phyloP scores from a whole-genome alignment of 805 yeast species.

The Teunomyces pallodes region DNA sequence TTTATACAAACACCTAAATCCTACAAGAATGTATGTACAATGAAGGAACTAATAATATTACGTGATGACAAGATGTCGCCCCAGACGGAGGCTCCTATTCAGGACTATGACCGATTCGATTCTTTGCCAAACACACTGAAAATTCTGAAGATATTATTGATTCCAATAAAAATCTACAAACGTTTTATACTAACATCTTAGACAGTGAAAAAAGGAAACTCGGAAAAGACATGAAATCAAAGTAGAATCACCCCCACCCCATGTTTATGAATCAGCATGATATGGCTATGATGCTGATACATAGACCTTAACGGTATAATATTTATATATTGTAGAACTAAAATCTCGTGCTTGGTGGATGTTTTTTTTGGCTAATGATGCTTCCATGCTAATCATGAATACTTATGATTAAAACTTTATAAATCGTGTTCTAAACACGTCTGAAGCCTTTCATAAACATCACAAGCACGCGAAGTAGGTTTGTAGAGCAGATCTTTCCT shows the following conservation, averaged over 20 bases:
- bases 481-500: neutral
- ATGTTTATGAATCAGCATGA: constrained; percentile 1
- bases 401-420: constrained; percentile 40
- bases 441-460: constrained; percentile 28
- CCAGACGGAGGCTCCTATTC: constrained; percentile 65
- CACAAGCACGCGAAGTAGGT: neutral
- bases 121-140: constrained; percentile 63
- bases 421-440: constrained; percentile 28
- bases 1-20: neutral
- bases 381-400: constrained; percentile 64
- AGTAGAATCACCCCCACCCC: neutral
- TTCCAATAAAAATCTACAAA: neutral
- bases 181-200: constrained; percentile 3
- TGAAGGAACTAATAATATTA: constrained; percentile 9
- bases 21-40: constrained; percentile 4
- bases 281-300: constrained; percentile 2
- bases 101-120: constrained; percentile 71
- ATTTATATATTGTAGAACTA: neutral
- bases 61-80: constrained; percentile 73
- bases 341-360: neutral
- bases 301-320: neutral
- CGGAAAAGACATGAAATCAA: neutral
- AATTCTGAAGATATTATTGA: constrained; percentile 48
- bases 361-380: constrained; percentile 43
- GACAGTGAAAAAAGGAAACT: neutral